Conservation (phyloP, 176 grass and related monocot genomes). For the Carex kokanica region DNA sequence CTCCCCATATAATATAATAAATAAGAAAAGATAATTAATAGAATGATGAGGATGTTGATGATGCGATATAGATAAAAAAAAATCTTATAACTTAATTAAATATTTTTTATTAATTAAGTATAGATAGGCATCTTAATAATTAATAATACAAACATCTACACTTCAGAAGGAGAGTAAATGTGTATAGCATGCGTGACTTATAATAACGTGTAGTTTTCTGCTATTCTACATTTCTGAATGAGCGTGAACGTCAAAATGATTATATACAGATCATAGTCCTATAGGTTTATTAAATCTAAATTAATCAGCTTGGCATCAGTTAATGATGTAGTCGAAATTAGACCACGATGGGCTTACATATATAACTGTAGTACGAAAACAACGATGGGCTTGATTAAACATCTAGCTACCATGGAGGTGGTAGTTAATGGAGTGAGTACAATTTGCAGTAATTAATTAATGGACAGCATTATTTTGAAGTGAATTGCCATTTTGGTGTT, state of each 20-base stretch:
- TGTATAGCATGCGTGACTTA: not conserved
- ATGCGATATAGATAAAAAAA: too few relatives aligned
- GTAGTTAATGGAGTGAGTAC: not conserved
- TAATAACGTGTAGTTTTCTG: not conserved
- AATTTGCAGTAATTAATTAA: not conserved
- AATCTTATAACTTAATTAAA: too few relatives aligned
- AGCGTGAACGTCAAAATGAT: not conserved
- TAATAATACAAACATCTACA: not conserved
- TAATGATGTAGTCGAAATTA: too few relatives aligned
- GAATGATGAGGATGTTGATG: too few relatives aligned
- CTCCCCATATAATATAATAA: too few relatives aligned
- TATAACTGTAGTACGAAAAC: not conserved
- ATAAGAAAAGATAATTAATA: too few relatives aligned
- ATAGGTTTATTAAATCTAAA: not conserved
- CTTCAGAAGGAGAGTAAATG: not conserved
- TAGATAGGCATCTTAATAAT: not conserved
- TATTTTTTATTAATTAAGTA: too few relatives aligned
- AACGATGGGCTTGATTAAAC: not conserved
- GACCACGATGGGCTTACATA: too few relatives aligned
- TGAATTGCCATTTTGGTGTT: not conserved
- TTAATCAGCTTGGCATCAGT: not conserved
- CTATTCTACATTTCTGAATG: not conserved
- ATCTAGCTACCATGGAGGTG: conserved; percentile 4
- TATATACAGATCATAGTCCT: not conserved
- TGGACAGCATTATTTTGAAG: not conserved